These are phyloP conservation scores for Heterobasidion irregulare DNA, from an alignment of 1,284 basidiomycete species.

Conservation along the genomic window DNA sequence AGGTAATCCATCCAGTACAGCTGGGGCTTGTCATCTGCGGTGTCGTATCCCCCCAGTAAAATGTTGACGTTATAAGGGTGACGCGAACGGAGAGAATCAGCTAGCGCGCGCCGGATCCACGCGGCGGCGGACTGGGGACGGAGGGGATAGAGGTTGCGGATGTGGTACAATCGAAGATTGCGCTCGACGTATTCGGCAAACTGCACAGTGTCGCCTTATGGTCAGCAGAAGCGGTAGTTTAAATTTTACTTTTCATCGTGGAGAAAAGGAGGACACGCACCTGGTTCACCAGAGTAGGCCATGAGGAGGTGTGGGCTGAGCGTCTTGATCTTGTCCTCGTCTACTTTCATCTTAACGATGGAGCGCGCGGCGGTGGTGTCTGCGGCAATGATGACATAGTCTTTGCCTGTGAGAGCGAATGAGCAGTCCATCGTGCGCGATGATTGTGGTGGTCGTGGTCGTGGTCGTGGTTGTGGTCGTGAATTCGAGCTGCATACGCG, in stretches of 20 bases:
- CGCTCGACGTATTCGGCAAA: constrained; percentile 96
- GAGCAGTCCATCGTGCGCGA: constrained; percentile 59
- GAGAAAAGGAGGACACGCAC: constrained; percentile 30
- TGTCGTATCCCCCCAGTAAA: constrained; percentile 89
- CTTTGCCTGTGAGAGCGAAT: constrained; percentile 78
- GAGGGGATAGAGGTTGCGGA: constrained; percentile 86
- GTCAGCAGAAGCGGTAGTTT: not conserved
- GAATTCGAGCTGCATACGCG: not conserved
- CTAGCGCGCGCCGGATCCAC: constrained; percentile 90
- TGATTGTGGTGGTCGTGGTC: not conserved
- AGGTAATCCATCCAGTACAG: constrained; percentile 97
- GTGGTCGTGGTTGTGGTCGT: not conserved
- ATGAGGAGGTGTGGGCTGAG: constrained; percentile 91
- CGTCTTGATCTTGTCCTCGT: constrained; percentile 96
- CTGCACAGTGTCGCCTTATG: constrained; percentile 96
- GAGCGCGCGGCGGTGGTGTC: constrained; percentile 87
- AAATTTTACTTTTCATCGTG: not conserved
- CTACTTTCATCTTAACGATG: constrained; percentile 95
- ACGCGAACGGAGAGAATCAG: constrained; percentile 83
- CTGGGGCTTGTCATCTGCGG: constrained; percentile 49
- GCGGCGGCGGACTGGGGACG: constrained; percentile 87
- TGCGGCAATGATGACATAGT: constrained; percentile 85
- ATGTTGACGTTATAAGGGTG: constrained; percentile 90
- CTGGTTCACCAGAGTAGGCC: constrained; percentile 92
- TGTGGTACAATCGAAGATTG: constrained; percentile 93